Evolutionary conservation across 495 filamentous ascomycete species (phyloP).

Genomic region (Cercophora newfieldiana): DNA sequence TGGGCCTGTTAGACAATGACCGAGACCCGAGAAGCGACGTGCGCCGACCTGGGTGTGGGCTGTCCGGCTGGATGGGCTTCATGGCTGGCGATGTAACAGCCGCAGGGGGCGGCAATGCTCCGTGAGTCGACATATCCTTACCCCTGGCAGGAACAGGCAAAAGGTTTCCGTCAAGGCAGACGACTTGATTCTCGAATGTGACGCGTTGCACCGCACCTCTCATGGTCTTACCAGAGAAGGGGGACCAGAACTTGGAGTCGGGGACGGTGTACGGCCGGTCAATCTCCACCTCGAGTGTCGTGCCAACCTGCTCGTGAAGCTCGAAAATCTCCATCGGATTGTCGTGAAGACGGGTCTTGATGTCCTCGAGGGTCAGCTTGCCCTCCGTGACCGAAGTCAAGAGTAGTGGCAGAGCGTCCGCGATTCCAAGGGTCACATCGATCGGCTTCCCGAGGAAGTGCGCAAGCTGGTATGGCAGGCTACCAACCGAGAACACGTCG

Average conservation of each 20-base stretch:
- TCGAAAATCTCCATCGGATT: constrained; percentile 86
- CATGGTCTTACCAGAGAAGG: constrained; percentile 70
- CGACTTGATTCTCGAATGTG: constrained; percentile 73
- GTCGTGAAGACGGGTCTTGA: constrained; percentile 69
- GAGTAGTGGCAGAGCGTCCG: constrained; percentile 74
- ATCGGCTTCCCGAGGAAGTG: constrained; percentile 50
- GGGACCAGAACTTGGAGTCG: constrained; percentile 63
- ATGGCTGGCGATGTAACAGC: constrained; percentile 50
- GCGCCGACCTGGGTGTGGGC: constrained; percentile 27
- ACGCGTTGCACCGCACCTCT: constrained; percentile 75
- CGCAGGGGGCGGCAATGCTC: constrained; percentile 52
- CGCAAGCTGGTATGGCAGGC: constrained; percentile 77
- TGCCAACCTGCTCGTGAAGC: constrained; percentile 77
- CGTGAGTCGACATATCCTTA: constrained; percentile 75
- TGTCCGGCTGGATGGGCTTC: constrained; percentile 27
- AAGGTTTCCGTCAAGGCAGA: constrained; percentile 72
- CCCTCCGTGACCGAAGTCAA: constrained; percentile 78
- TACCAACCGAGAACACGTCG: constrained; percentile 82
- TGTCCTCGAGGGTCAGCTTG: constrained; percentile 70
- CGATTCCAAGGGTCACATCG: constrained; percentile 64
- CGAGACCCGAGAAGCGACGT: constrained; percentile 22
- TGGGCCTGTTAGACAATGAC: constrained; percentile 21
- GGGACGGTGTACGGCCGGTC: constrained; percentile 64
- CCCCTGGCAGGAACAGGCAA: constrained; percentile 59
- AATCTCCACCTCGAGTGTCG: constrained; percentile 74